Evolutionary conservation across 1,139 yeast species (phyloP).

Genomic region (Lodderomyces theae): DNA sequence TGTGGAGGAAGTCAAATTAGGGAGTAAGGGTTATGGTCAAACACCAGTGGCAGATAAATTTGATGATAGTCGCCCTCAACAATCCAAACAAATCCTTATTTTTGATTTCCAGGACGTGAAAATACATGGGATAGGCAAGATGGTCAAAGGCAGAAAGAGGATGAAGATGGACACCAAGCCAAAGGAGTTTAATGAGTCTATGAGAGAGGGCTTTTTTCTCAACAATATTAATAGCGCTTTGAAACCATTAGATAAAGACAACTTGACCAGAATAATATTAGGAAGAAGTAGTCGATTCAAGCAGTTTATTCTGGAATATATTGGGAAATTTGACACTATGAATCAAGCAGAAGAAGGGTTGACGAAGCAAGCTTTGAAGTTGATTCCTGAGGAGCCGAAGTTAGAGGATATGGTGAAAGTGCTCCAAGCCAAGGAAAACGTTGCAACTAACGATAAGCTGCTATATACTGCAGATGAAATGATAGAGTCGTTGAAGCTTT

Average conservation of each 20-base stretch:
- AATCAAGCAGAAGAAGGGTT: slow-evolving; percentile 34
- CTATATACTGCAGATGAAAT: slow-evolving; percentile 34
- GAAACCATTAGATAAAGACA: slow-evolving; percentile 27
- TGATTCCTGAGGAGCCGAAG: slow-evolving; percentile 47
- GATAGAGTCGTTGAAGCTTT: slow-evolving; percentile 43
- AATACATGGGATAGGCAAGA: slow-evolving; percentile 38
- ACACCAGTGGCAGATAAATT: slow-evolving; percentile 32
- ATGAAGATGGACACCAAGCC: slow-evolving; percentile 11
- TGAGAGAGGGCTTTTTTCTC: slow-evolving; percentile 25
- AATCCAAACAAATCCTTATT: slow-evolving; percentile 50
- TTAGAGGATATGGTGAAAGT: slow-evolving; percentile 35
- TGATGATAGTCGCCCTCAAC: slow-evolving; percentile 25
- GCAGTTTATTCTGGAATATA: slow-evolving; percentile 13
- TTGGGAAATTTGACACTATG: slow-evolving; percentile 13
- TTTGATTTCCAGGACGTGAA: slow-evolving; percentile 78
- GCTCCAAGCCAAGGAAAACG: slow-evolving; percentile 28
- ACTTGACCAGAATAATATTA: slow-evolving; percentile 56
- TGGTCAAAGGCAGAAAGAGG: slow-evolving; percentile 22
- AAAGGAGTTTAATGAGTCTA: slow-evolving; percentile 11
- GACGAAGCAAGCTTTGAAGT: slow-evolving; percentile 24
- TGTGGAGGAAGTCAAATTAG: slow-evolving; percentile 32
- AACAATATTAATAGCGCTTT: slow-evolving; percentile 22
- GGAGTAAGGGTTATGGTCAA: slow-evolving; percentile 45
- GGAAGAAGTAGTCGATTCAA: slow-evolving; percentile 57
- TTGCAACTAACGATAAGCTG: slow-evolving; percentile 8